Evolutionary conservation across 2,329 filamentous ascomycete genomes (phyloP), one percentile per base, ranked within the genome.

Genomic region (Akanthomyces muscarius): DNA sequence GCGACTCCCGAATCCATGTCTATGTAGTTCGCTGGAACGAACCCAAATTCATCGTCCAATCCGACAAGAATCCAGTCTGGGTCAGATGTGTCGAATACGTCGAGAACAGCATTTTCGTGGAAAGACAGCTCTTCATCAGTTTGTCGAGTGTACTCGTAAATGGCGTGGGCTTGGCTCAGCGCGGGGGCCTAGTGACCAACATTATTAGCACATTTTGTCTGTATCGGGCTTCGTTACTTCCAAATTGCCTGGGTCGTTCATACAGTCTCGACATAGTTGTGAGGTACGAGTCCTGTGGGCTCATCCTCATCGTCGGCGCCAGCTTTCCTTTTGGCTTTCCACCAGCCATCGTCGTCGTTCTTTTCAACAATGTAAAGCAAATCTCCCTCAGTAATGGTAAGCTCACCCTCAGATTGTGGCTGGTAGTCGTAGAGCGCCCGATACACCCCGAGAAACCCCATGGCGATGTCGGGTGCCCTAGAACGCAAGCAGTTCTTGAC

Each of bases 101-200:
- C 81, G 55, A 99, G 83, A 51, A 86, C 78, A 47, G 89, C 88
- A 73, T 97, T 93, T 79, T 99, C 95, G 55, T 91, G 85, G 73
- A 99, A 98, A 28, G 94, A 98, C 11, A 99, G 82, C 77, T 99
- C 95, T 77, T 99, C 95, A 72, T 99, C 95, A 28, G 95, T 99
- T 78, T 99, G 95, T 70, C 94, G 87, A 57, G 91, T 91, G 75
- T 99, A 99, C 75, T 99, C 95, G 80, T 94, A 99, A n/a, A 98
- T 85, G n/a, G 95, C 91, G 75, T 89, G 92, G 56, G 94, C 95
- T 68, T 88, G 83, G 65, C 86, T 80, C 65, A 85, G 76, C 28
- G 90, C 85, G 70, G 83, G 79, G 64, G 88, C 88, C 87, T 91
- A 68, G 61, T 65, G 64, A 67, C 28, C 61, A 66, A 64, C 66